These are phyloP conservation scores for Brassica incana DNA, from an alignment of 345 rosid genomes.

Conservation along the genomic window DNA sequence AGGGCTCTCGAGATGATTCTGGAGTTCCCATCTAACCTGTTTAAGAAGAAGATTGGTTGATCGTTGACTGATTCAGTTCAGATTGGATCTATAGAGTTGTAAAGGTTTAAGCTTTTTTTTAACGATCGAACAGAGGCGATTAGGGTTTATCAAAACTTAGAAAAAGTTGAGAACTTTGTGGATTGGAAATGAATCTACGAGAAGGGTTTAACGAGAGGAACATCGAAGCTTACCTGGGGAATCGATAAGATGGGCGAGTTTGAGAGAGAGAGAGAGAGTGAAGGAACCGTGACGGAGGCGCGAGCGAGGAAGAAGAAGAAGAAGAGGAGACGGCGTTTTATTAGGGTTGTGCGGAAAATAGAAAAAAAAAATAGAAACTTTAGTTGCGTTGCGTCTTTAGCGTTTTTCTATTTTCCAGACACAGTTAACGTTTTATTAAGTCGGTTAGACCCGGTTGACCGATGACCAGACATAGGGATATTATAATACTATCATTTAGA, in stretches of 20 bases:
- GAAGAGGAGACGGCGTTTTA: conserved; percentile 19
- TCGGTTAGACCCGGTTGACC: neutral
- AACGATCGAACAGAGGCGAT: neutral
- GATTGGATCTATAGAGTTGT: neutral
- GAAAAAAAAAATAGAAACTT: neutral
- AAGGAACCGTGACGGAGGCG: conserved; percentile 25
- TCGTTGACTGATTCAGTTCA: neutral
- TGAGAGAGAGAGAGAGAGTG: conserved; percentile 1
- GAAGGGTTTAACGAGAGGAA: neutral
- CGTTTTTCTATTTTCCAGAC: neutral
- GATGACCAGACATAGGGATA: neutral
- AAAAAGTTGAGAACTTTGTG: neutral
- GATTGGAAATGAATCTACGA: neutral
- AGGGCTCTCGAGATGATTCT: conserved; percentile 77
- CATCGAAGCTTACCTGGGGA: conserved; percentile 24
- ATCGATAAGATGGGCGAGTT: neutral
- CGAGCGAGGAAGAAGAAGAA: neutral
- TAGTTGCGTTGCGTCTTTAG: too few relatives aligned
- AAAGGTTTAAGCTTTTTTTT: conserved; percentile 7
- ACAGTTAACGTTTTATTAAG: neutral
- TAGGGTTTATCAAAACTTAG: conserved; percentile 22
- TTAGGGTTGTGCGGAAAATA: conserved; percentile 21
- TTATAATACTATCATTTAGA: too few relatives aligned
- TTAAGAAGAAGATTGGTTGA: neutral
- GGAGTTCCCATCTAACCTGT: conserved; percentile 64